Conservation (phyloP, 768 basidiomycete genomes). For the Floccularia luteovirens region DNA sequence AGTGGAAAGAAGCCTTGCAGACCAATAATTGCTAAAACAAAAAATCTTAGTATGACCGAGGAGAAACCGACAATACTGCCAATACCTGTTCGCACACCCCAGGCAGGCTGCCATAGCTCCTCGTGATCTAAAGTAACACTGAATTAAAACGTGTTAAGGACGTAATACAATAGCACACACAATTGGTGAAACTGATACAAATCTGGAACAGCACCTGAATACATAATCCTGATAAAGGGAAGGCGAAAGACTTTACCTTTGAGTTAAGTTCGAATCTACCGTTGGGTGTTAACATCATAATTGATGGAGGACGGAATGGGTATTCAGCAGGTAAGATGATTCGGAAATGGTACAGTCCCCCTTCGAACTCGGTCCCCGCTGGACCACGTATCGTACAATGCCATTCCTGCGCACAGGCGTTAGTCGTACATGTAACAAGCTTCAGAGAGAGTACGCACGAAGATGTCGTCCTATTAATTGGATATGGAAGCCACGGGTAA, state of each 20-base stretch:
- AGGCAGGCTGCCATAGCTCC: slow-evolving; percentile 96
- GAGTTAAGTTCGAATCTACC: slow-evolving; percentile 96
- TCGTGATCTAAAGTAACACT: slow-evolving; percentile 65
- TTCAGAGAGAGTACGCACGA: slow-evolving; percentile 41
- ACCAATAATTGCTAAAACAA: slow-evolving; percentile 65
- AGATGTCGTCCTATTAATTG: slow-evolving; percentile 69
- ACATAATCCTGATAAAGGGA: not conserved
- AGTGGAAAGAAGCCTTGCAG: slow-evolving; percentile 86
- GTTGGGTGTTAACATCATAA: slow-evolving; percentile 94
- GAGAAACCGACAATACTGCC: not conserved
- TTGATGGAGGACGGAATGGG: slow-evolving; percentile 92
- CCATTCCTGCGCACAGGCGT: slow-evolving; percentile 57
- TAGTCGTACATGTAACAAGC: not conserved
- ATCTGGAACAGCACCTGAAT: slow-evolving; percentile 40
- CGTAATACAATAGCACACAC: slow-evolving; percentile 37
- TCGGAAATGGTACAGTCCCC: slow-evolving; percentile 94
- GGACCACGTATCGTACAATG: slow-evolving; percentile 95
- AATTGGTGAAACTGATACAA: slow-evolving; percentile 89
- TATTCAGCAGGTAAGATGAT: slow-evolving; percentile 89
- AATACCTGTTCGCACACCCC: slow-evolving; percentile 91
- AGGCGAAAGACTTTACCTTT: slow-evolving; percentile 49
- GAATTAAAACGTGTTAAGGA: not conserved
- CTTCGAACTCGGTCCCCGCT: slow-evolving; percentile 83
- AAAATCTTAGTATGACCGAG: not conserved
- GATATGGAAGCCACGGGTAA: slow-evolving; percentile 6